These are phyloP conservation scores for Gaultheria prostrata DNA, from an alignment of 148 eudicot genomes.

Conservation along the genomic window DNA sequence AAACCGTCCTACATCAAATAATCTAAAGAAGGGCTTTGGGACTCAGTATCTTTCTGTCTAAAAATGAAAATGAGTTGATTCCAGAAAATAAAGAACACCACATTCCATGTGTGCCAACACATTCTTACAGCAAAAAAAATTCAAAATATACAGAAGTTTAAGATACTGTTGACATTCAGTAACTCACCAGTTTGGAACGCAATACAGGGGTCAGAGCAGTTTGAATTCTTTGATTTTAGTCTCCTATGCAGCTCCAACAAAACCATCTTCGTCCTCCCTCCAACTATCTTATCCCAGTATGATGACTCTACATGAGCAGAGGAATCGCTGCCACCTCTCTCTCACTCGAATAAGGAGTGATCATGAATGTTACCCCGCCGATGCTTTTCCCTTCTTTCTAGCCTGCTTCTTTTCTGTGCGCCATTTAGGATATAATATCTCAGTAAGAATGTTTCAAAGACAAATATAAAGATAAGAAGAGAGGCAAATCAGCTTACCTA, in stretches of 20 bases:
- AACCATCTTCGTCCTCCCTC: neutral
- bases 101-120: neutral
- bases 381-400: conserved; percentile 40
- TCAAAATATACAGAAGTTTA: neutral
- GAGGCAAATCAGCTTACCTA: conserved; percentile 30
- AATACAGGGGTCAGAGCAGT: neutral
- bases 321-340: neutral
- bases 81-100: neutral
- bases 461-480: neutral
- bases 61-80: neutral
- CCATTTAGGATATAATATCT: neutral
- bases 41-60: neutral
- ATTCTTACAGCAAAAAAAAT: neutral
- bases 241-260: neutral
- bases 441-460: neutral
- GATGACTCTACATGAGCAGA: neutral
- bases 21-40: neutral
- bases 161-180: neutral
- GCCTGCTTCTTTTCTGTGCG: conserved; percentile 55
- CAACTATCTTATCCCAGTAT: neutral
- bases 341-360: conserved; percentile 2
- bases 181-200: neutral
- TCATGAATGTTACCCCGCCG: neutral
- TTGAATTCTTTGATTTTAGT: neutral
- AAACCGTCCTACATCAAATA: neutral